A percentile compares a stretch with the other conserved stretches of the same genome.
Evolutionary conservation across 1,284 basidiomycete species (phyloP).

Genomic region (Apiotrichum sp.): DNA sequence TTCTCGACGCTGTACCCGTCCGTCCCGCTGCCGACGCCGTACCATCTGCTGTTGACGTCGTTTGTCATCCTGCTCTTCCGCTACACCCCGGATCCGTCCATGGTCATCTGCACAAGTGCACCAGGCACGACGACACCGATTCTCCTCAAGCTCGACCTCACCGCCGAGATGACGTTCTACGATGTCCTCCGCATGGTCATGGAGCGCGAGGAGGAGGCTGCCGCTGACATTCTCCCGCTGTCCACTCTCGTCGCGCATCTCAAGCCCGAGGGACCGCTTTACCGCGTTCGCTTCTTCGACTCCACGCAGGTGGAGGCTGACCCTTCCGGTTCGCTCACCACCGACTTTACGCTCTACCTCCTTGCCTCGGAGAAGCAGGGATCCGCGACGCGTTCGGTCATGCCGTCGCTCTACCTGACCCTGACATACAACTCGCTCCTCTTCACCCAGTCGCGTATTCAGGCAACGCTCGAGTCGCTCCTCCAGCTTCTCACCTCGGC

Average conservation of each 20-base stretch:
- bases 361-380: slow-evolving; percentile 59
- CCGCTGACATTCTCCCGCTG: slow-evolving; percentile 75
- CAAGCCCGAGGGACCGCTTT: slow-evolving; percentile 61
- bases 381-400: slow-evolving; percentile 64
- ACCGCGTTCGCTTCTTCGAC: slow-evolving; percentile 94
- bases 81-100: slow-evolving; percentile 92
- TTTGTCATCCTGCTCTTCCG: slow-evolving; percentile 88
- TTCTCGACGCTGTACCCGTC: slow-evolving; percentile 52
- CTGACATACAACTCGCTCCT: slow-evolving; percentile 91
- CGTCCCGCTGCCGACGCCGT: slow-evolving; percentile 64
- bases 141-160: slow-evolving; percentile 75
- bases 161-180: slow-evolving; percentile 86
- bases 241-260: slow-evolving; percentile 69
- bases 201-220: slow-evolving; percentile 74
- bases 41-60: slow-evolving; percentile 84
- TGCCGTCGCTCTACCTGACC: slow-evolving; percentile 61
- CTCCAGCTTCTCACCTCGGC: slow-evolving; percentile 68
- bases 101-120: slow-evolving; percentile 84
- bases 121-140: slow-evolving; percentile 71
- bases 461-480: slow-evolving; percentile 78
- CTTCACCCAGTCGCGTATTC: slow-evolving; percentile 74
- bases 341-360: slow-evolving; percentile 77
- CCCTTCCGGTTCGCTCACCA: slow-evolving; percentile 70
- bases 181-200: slow-evolving; percentile 61
- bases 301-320: slow-evolving; percentile 65